Evolutionary conservation across 805 yeast species (phyloP).

Genomic region (Kodamaea nitidulidarum): DNA sequence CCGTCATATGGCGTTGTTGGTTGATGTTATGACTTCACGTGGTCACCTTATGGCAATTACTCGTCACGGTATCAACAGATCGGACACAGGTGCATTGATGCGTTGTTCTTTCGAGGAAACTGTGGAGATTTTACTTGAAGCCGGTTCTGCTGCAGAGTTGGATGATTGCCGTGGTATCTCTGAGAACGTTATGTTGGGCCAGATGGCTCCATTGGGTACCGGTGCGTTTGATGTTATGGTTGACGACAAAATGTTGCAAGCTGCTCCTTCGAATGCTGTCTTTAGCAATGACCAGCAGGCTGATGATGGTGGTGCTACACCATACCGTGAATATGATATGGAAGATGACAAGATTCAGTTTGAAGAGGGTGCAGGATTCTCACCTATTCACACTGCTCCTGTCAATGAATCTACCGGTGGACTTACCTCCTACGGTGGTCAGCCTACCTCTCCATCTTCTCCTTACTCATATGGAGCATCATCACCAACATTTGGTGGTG

Average conservation of each 20-base stretch:
- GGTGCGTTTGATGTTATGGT: slow-evolving; percentile 96
- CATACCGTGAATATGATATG: slow-evolving; percentile 68
- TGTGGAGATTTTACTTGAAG: slow-evolving; percentile 94
- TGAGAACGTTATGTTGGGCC: slow-evolving; percentile 95
- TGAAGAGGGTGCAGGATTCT: slow-evolving; percentile 79
- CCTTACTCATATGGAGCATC: slow-evolving; percentile 51
- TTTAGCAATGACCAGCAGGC: slow-evolving; percentile 30
- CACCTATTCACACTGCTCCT: slow-evolving; percentile 89
- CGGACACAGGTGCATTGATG: slow-evolving; percentile 98
- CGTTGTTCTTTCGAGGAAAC: slow-evolving; percentile 99
- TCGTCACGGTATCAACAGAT: slow-evolving; percentile 98
- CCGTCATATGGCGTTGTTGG: slow-evolving; percentile 95
- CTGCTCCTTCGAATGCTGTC: slow-evolving; percentile 51
- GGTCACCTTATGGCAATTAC: slow-evolving; percentile 98
- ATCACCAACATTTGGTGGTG: slow-evolving; percentile 51
- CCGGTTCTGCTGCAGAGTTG: slow-evolving; percentile 96
- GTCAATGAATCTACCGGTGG: slow-evolving; percentile 76
- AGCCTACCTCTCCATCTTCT: slow-evolving; percentile 45
- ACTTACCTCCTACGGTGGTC: slow-evolving; percentile 84
- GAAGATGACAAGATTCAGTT: slow-evolving; percentile 57
- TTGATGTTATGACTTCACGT: slow-evolving; percentile 97
- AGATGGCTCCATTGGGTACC: slow-evolving; percentile 97
- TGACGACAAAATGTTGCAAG: slow-evolving; percentile 79
- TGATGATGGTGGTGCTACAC: slow-evolving; percentile 80
- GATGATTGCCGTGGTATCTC: slow-evolving; percentile 99